Base-by-base conservation (phyloP, 2,329 filamentous ascomycete species). In the Parastagonospora nodorum region DNA sequence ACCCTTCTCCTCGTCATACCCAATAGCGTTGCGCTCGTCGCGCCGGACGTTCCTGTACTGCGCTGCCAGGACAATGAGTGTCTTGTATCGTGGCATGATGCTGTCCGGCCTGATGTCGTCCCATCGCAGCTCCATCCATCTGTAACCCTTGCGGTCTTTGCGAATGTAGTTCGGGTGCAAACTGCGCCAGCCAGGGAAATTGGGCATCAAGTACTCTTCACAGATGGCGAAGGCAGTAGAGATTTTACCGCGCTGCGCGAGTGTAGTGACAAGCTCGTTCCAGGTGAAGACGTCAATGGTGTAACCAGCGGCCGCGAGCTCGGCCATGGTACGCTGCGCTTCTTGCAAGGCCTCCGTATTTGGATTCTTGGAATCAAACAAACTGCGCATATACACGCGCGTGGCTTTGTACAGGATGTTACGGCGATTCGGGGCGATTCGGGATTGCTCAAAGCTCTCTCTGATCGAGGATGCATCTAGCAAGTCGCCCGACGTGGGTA, bases 191-290 rank as follows among this genome's bases (percentile, higher is more conserved):
- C 91, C 90, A 9, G 83, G 82, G 83, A 92, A 96, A 30, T 83
- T 80, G 1, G 83, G 81, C 83, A 96, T 95, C 48, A 97, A 85
- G 53, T 85, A 84, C 24, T 80, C 75, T 75, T 97, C 93, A 68
- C 89, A 93, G 44, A 87, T 75, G 16, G 76, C 68, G 74, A 94
- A 96, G 32, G 92, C 92, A 15, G 87, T 79, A 41, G 84, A 74
- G 62, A 82, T 81, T 39, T 82, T 79, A 39, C 82, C 80, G 46
- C 85, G 78, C 11, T 79, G 76, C 19, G 85, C 84, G 27, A 97
- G 83, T 43, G 81, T 74, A 62, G 88, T 84, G 48, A 96, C 81
- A 57, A 89, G 86, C 43, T 83, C 80, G 68, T 96, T 94, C 91
- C 91, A 96, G 60, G 90, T 92, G 62, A 82, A 82, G 68, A 84